Evolutionary conservation across 2,329 filamentous ascomycete genomes (phyloP), one percentile per base, ranked within the genome.

Genomic region (Juglanconis juglandina): DNA sequence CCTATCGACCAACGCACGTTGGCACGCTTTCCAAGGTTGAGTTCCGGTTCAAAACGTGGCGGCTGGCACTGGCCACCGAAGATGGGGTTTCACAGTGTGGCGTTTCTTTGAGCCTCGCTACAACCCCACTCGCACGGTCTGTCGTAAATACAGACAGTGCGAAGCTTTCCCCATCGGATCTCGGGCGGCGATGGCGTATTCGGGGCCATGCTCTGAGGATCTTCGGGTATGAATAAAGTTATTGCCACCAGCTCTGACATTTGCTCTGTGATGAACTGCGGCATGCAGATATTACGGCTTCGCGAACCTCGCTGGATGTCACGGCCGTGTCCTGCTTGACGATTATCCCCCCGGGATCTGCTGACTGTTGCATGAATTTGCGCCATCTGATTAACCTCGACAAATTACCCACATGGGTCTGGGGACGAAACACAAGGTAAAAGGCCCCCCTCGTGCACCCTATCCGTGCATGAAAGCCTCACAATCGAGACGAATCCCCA

Each of bases 231-330:
- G 41, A 58, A 58, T 32, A 47, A 10, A 51, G 24, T 34, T 39
- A 33, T 62, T 56, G 60, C 60, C 60, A 48, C 60, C 37, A 46
- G 52, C 46, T 54, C 55, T 62, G 60, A 62, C 56, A 56, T 59
- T 34, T 35, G 44, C 53, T 48, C 30, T 42, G 46, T 8, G 8
- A 17, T 10, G 56, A 37, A 9, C 9, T 53, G 32, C 46, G 51
- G 56, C 56, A 49, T 55, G 44, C 37, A 13, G 44, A 37, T 47
- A 58, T 54, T 42, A 49, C 47, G 35, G 34, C 41, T 34, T 35
- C 41, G 32, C 39, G 52, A 52, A 39, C 42, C 35, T 56, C 53
- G 39, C 35, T 24, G 32, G 47, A 57, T 34, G 33, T 33, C 49
- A 50, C 13, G 30, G 32, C 33, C 53, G 44, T 39, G 7, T 39